A percentile compares a stretch with the other conserved stretches of the same genome.
Conservation (phyloP, 495 filamentous ascomycete species). For the Penicillium fimorum region DNA sequence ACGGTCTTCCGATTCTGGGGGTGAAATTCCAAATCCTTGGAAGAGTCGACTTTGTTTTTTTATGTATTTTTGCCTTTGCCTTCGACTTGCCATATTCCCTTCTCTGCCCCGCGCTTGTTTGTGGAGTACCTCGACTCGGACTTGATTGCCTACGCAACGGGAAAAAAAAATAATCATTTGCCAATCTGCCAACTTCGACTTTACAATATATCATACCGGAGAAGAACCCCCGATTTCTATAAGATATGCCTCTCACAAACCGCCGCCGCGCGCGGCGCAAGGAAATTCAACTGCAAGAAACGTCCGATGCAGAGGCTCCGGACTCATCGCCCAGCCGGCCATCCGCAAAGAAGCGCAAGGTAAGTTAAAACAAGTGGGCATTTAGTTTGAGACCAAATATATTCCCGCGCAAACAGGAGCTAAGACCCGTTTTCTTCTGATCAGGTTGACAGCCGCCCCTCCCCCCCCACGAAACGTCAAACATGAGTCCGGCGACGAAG, state of each 20-base stretch:
- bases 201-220: background rate
- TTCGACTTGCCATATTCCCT: slow-evolving; percentile 27
- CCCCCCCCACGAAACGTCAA: slow-evolving; percentile 30
- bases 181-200: background rate
- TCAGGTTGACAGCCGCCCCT: slow-evolving; percentile 40
- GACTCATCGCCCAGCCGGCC: slow-evolving; percentile 72
- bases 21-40: slow-evolving; percentile 27
- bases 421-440: slow-evolving; percentile 10
- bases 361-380: slow-evolving; percentile 32
- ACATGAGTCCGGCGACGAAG: slow-evolving; percentile 42
- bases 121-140: slow-evolving; percentile 8
- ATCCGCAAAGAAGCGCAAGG: slow-evolving; percentile 74
- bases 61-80: slow-evolving; percentile 23
- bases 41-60: slow-evolving; percentile 17
- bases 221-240: background rate
- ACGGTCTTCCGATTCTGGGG: slow-evolving; percentile 28
- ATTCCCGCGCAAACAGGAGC: slow-evolving; percentile 8
- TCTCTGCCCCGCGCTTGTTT: slow-evolving; percentile 17
- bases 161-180: slow-evolving; percentile 7
- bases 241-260: slow-evolving; percentile 50
- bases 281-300: slow-evolving; percentile 49
- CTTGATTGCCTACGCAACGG: slow-evolving; percentile 8
- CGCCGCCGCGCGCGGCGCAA: slow-evolving; percentile 52
- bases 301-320: slow-evolving; percentile 51
- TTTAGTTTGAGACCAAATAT: slow-evolving; percentile 10